These are phyloP conservation scores for Plasmodium ovale DNA, from an alignment of 169 alveolate genomes.

Conservation along the genomic window DNA sequence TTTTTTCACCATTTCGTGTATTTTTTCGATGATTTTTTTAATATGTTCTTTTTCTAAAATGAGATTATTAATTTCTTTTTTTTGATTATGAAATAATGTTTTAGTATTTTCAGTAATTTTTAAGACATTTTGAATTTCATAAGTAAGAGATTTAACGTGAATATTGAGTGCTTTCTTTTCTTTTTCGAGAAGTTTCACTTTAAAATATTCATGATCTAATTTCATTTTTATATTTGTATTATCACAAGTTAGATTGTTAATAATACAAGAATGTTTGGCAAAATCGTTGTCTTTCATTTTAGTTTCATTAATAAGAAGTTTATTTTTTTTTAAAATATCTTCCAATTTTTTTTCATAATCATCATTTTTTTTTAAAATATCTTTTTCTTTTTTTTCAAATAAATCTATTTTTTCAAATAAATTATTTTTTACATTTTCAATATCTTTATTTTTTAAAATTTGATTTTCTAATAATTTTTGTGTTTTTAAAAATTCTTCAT, in stretches of 20 bases:
- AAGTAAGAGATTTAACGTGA: constrained; percentile 60
- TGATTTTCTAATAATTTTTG: constrained; percentile 55
- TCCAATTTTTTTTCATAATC: constrained; percentile 45
- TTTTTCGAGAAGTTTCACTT: constrained; percentile 47
- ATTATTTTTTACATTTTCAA: constrained; percentile 26
- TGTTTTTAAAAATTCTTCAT: constrained; percentile 68
- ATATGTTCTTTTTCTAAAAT: constrained; percentile 72
- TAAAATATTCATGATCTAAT: constrained; percentile 68
- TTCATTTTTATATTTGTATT: constrained; percentile 55
- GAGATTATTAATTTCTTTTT: constrained; percentile 55
- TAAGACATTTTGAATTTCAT: constrained; percentile 56
- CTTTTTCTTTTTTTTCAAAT: constrained; percentile 73
- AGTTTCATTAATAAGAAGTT: constrained; percentile 31
- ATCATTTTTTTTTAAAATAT: constrained; percentile 28
- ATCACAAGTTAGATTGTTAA: constrained; percentile 21
- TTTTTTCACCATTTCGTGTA: constrained; percentile 48
- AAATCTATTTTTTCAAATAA: constrained; percentile 53
- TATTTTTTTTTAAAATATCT: constrained; percentile 49
- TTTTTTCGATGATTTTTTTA: constrained; percentile 69
- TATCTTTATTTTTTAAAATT: constrained; percentile 59
- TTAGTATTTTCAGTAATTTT: constrained; percentile 51
- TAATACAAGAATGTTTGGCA: constrained; percentile 12
- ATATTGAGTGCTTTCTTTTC: constrained; percentile 54
- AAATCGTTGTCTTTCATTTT: constrained; percentile 50
- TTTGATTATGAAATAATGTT: constrained; percentile 41